These are phyloP conservation scores for Clonostachys chloroleuca DNA, from an alignment of 2,329 filamentous ascomycete species.

Conservation along the genomic window DNA sequence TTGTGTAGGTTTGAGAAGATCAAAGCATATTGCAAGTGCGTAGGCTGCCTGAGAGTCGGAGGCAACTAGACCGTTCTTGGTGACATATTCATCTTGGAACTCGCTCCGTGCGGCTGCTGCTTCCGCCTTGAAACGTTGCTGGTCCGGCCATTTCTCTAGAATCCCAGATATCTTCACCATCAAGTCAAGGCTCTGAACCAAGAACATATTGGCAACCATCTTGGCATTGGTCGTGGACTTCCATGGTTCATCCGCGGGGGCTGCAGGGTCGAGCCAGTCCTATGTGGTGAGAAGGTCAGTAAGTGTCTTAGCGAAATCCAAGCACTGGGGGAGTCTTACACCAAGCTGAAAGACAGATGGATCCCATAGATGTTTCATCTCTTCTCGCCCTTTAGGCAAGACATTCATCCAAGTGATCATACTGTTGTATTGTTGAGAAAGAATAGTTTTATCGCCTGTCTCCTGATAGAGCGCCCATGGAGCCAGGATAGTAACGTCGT, in stretches of 20 bases:
- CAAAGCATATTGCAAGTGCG: constrained; percentile 1
- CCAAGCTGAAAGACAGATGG: not conserved
- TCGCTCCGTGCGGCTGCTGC: not conserved
- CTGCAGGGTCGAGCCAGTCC: constrained; percentile 1
- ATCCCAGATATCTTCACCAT: not conserved
- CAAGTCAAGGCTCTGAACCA: not conserved
- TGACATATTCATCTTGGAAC: not conserved
- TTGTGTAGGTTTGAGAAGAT: not conserved
- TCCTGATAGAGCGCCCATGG: constrained; percentile 1
- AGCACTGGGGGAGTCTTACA: not conserved
- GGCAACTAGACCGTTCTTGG: not conserved
- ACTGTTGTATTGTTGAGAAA: not conserved
- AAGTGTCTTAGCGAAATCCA: constrained; percentile 1
- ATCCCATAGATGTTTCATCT: not conserved
- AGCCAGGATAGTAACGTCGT: not conserved
- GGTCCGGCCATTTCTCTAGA: not conserved
- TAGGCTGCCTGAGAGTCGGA: not conserved
- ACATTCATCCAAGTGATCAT: not conserved
- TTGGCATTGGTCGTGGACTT: not conserved
- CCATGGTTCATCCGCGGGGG: not conserved
- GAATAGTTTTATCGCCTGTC: not conserved
- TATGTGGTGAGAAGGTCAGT: not conserved
- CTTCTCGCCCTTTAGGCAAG: not conserved
- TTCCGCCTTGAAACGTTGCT: not conserved
- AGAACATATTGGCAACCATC: constrained; percentile 1